Base-by-base conservation (phyloP, 176 grass and related monocot species). In the Lolium rigidum region DNA sequence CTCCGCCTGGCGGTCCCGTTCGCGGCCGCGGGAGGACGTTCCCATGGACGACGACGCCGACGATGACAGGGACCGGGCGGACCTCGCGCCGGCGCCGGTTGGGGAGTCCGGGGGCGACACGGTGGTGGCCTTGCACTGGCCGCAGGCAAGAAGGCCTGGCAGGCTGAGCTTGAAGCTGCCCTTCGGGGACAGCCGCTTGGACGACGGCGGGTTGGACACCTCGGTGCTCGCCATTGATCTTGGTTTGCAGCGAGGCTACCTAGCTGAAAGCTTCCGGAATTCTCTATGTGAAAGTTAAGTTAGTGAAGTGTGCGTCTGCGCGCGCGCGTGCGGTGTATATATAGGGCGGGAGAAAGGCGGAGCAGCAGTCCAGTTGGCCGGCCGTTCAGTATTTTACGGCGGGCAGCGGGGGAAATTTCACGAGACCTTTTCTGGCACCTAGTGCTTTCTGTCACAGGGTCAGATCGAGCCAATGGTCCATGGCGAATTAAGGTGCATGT, bases 111-210 rank as follows among this genome's bases (percentile, higher is more conserved):
- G 89, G 26, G 85, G 89, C 59, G 89, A 91, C 11, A 62, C 79
- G 10, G 85, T 44, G 18, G 75, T 68, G 81, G 85, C 85, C 69
- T 84, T 91, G 89, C 89, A 91, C 17, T 83, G 84, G 13, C 80
- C 76, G 87, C 85, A 92, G 31, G 6, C 47, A 3, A 90, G 76
- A 64, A 92, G 83, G 51, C 80, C 61, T 2, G 90, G 85, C 0
- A 94, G 79, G 56, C 85, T 76, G 57, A 95, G 89, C 89, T 81
- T 95, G 89, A 95, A 93, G 86, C 93, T 91, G 47, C 83, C 63
- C 77, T 83, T 93, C 68, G 82, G 79, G 0, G 90, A 89, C 74
- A 91, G 35, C 7, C 84, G 80, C 85, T 70, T 91, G 20, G 89
- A 84, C 50, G 89, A 76, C 13, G 83, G 62, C 1, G 88, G 70